These are phyloP conservation scores for Aspergillus cavernicola DNA, from an alignment of 495 filamentous ascomycete species.

Conservation along the genomic window DNA sequence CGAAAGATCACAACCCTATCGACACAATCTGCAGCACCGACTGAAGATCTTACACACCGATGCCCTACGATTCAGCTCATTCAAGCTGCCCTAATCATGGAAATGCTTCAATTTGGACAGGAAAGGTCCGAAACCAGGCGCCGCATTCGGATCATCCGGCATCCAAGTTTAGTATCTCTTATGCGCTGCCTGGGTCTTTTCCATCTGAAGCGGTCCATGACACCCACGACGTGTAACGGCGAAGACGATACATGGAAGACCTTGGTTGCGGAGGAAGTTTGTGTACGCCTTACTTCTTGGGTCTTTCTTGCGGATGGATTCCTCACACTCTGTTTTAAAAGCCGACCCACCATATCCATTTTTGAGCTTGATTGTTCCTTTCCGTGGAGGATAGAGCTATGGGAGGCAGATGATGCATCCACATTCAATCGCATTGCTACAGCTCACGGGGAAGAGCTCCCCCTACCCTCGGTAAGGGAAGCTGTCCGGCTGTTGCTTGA, in stretches of 20 bases:
- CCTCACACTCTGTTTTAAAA: constrained; percentile 39
- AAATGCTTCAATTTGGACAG: constrained; percentile 39
- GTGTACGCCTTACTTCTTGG: constrained; percentile 37
- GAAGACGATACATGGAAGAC: constrained; percentile 27
- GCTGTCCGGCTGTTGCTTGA: constrained; percentile 27
- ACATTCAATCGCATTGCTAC: constrained; percentile 25
- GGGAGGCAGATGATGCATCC: constrained; percentile 33
- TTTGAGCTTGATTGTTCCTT: constrained; percentile 39
- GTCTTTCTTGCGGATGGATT: constrained; percentile 38
- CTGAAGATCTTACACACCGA: constrained; percentile 5
- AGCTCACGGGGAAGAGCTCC: constrained; percentile 1
- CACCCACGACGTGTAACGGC: constrained; percentile 8
- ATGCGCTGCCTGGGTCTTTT: constrained; percentile 34
- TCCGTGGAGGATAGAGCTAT: constrained; percentile 34
- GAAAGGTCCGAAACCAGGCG: constrained; percentile 31
- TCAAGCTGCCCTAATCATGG: constrained; percentile 36
- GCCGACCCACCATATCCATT: constrained; percentile 31
- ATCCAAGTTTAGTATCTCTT: constrained; percentile 35
- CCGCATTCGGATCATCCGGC: constrained; percentile 36
- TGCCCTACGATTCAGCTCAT: constrained; percentile 27
- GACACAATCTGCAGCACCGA: constrained; percentile 1
- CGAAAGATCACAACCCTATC: constrained; percentile 26
- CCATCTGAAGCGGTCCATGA: constrained; percentile 21
- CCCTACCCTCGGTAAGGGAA: constrained; percentile 27
- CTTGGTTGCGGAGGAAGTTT: constrained; percentile 32